phyloP scores from a whole-genome alignment of 345 rosid genomes.

The Rhodamnia rubescens region DNA sequence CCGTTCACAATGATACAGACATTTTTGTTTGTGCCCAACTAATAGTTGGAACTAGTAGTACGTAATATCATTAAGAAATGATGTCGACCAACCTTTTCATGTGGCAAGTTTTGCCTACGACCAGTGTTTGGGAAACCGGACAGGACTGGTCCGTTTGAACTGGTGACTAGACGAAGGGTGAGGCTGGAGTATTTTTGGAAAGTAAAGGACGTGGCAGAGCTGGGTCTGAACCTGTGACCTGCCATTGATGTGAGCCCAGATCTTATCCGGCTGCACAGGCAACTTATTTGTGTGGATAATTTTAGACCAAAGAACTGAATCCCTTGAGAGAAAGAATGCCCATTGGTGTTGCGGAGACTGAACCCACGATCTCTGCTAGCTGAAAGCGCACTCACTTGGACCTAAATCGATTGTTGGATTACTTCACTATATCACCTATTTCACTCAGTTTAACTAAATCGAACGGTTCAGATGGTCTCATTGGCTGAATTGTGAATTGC shows the following conservation, averaged over 20 bases:
- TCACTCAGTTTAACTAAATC: neutral
- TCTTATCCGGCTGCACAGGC: neutral
- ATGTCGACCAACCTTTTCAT: rapidly evolving
- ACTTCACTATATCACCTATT: neutral
- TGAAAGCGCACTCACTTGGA: neutral
- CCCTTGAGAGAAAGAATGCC: neutral
- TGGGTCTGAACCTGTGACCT: neutral
- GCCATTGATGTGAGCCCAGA: neutral
- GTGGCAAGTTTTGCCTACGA: neutral
- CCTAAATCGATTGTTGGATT: neutral
- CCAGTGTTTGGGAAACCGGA: rapidly evolving
- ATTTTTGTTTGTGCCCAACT: neutral
- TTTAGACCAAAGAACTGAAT: neutral
- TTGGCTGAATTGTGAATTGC: neutral
- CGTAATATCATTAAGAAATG: rapidly evolving
- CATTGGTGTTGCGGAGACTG: neutral
- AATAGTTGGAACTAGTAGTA: neutral
- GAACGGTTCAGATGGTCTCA: neutral
- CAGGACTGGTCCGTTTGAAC: neutral
- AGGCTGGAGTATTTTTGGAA: neutral
- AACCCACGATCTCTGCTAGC: neutral
- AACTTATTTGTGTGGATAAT: neutral
- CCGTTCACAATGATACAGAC: neutral
- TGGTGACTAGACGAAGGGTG: neutral
- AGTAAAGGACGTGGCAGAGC: neutral